Evolutionary conservation across 495 filamentous ascomycete species (phyloP), one percentile per base, ranked within the genome.

Genomic region (Evernia prunastri): DNA sequence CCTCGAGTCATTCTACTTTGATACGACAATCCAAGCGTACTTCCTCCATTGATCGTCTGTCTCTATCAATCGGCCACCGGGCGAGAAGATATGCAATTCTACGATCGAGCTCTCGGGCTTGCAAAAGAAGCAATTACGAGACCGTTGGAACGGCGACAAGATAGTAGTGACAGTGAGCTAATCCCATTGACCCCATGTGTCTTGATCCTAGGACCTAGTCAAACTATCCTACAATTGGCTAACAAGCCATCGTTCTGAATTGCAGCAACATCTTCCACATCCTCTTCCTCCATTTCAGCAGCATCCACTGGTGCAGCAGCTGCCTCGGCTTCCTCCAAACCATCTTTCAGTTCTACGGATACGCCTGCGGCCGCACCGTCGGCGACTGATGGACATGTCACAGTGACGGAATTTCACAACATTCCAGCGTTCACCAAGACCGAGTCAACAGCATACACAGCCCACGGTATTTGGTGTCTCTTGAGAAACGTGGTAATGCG

Each of bases 391-490:
- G 62, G 58, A 13, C 53, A 47, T 58, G 13, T 53, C 18, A 59
- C 66, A 11, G 54, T 63, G 20, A 63, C 60, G 18, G 51, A 59
- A 18, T 17, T 62, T 17, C 42, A 42, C 29, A 54, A 33, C 33
- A 53, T 63, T 58, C 66, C 66, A 49, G 60, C 63, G 12, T 65
- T 65, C 43, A 68, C 66, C 29, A 53, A 35, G 25, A 68, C 66
- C 45, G 53, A 33, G 33, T 60, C 62, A 23, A 65, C 62, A 31
- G 57, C 66, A 42, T 68, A 68, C 42, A 42, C 23, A n/a, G 66
- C 66, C 7, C 20, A n/a, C 6, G 66, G 66, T 54, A 54, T 35
- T 1, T 54, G 15, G 29, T 33, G 27, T 54, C 25, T 31, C 29
- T 54, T 6, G n/a, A 54, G 15, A 11, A 31, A 18, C 31, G 27